Evolutionary conservation across 148 eudicot genomes (phyloP), one percentile per base, ranked within the genome.

Genomic region (Nepenthes gracilis): DNA sequence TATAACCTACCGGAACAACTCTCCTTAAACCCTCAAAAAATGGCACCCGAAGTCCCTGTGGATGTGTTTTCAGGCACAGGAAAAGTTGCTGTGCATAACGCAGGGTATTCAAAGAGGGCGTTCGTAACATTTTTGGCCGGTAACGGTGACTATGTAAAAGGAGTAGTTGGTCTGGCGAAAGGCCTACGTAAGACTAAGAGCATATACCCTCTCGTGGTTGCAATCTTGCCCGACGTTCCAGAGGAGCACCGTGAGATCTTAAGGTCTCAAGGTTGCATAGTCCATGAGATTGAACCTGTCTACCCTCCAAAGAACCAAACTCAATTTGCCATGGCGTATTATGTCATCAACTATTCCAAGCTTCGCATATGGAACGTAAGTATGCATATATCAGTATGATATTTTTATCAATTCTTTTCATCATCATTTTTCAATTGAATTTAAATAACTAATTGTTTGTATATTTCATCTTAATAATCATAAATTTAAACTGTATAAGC

Each of bases 271-370:
- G 82, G 79, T 3, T 78, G 82, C 52, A 72, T 78, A 1, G 72
- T 78, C 13, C 62, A 58, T 0, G 82, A 78, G 69, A 78, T 78
- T 13, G 79, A 71, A 36, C 82, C 82, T 13, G 57, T 78, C 2
- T 72, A 78, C 60, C 82, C 82, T 1, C 79, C 82, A 1, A 49
- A 58, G 33, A 64, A 75, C 74, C 74, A 74, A 38, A 66, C 61
- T 33, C 59, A 72, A 62, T 78, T 78, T 38, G 82, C 82, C 15
- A 78, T 78, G 82, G 76, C 82, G 1, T 78, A 78, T 35, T 78
- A 78, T 34, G 82, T 78, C 34, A 78, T 78, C 79, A 78, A 78
- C 82, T 78, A 78, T 65, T 78, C 82, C 68, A 78, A 78, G 67
- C 82, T 78, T 40, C 76, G 82, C 37, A 78, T 78, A 40, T 78